Percentiles rank a stretch among this genome's conserved stretches.
These are phyloP conservation scores for Ceratobasidium sp. DNA, from an alignment of 1,284 basidiomycete species.

Conservation along the genomic window DNA sequence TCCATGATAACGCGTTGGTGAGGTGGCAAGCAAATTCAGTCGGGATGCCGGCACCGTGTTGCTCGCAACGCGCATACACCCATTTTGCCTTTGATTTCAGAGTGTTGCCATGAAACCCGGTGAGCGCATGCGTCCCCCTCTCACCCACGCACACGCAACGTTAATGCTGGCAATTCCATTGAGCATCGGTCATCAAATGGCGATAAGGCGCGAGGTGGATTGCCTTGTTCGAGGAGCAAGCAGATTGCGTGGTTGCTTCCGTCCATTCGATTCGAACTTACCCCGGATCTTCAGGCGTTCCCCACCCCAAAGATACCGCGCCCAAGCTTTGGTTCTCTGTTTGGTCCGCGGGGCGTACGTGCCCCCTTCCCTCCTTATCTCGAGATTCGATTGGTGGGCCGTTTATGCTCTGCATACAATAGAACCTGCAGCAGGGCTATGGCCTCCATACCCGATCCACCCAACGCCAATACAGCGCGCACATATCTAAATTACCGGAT, in stretches of 20 bases:
- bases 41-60: constrained; percentile 1
- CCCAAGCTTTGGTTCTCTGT: constrained; percentile 33
- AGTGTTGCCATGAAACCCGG: neutral
- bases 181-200: constrained; percentile 20
- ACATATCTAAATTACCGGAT: constrained; percentile 53
- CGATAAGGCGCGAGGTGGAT: constrained; percentile 1
- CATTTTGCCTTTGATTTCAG: constrained; percentile 24
- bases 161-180: constrained; percentile 6
- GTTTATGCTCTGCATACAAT: neutral
- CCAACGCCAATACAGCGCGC: neutral
- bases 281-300: constrained; percentile 18
- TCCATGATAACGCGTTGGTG: constrained; percentile 21
- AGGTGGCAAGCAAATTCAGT: constrained; percentile 36
- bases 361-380: neutral
- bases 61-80: constrained; percentile 2
- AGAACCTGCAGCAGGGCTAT: no score
- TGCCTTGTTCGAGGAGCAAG: constrained; percentile 4
- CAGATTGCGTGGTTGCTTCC: constrained; percentile 9
- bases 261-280: constrained; percentile 28
- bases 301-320: constrained; percentile 29
- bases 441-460: constrained; percentile 54
- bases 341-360: constrained; percentile 6
- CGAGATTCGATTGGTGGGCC: neutral
- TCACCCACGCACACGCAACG: neutral
- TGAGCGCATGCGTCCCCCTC: neutral